Evolutionary conservation across 345 rosid species (phyloP).

Genomic region (Ailanthus altissimus): DNA sequence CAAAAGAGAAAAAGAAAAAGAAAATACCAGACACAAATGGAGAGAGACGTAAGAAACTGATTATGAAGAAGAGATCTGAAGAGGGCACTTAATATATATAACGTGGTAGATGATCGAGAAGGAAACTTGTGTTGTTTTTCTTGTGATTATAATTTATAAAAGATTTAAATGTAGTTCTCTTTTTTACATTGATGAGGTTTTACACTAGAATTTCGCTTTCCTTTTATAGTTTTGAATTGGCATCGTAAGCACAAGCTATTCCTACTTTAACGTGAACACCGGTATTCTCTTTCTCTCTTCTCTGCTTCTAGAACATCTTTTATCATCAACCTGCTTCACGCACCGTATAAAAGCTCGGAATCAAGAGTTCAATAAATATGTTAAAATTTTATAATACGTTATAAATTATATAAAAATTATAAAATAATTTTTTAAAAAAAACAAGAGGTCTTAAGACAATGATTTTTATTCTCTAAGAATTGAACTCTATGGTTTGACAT

Average conservation of each 20-base stretch:
- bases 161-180: neutral
- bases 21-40: neutral
- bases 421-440: too few species aligned
- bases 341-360: too few species aligned
- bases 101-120: neutral
- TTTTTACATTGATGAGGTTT: neutral
- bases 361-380: too few species aligned
- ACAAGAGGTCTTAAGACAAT: too few species aligned
- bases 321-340: too few species aligned
- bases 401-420: too few species aligned
- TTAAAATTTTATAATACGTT: too few species aligned
- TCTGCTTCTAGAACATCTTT: neutral
- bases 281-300: neutral
- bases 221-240: neutral
- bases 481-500: too few species aligned
- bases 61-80: neutral
- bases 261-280: slow-evolving; percentile 6
- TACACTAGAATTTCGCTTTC: neutral
- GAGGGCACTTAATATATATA: neutral
- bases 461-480: too few species aligned
- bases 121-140: neutral
- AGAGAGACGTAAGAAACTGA: neutral
- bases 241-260: too few species aligned
- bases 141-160: too few species aligned
- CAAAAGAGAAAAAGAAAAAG: neutral